Conservation (phyloP, 352 stramenopile species). For the Phytophthora agathidicida region DNA sequence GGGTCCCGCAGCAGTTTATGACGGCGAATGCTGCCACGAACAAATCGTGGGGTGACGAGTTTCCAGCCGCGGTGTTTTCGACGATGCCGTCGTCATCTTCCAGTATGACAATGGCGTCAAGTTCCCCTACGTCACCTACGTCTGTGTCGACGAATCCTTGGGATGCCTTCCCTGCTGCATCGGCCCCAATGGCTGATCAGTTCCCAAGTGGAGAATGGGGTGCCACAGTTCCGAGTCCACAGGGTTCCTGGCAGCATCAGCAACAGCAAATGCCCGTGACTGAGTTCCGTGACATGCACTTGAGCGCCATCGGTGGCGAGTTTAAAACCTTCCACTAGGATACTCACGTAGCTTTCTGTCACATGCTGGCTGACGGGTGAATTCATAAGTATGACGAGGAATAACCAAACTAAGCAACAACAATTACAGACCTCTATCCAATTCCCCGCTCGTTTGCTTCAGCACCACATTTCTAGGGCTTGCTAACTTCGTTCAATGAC, state of each 20-base stretch:
- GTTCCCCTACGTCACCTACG: slow-evolving; percentile 2
- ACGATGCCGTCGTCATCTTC: slow-evolving; percentile 9
- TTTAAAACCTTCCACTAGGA: slow-evolving; percentile 15
- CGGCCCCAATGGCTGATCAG: slow-evolving; percentile 20
- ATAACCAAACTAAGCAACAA: too few species aligned
- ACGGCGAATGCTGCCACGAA: slow-evolving; percentile 14
- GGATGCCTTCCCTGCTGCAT: slow-evolving; percentile 44
- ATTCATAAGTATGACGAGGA: too few species aligned
- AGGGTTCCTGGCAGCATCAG: slow-evolving; percentile 15
- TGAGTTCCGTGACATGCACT: slow-evolving; percentile 38
- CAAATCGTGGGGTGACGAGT: slow-evolving; percentile 17
- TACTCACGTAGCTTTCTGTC: too few species aligned
- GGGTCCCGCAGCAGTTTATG: slow-evolving; percentile 33
- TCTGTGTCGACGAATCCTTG: slow-evolving; percentile 34
- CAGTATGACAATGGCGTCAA: slow-evolving; percentile 3
- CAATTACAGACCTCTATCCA: too few species aligned
- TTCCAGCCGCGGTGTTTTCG: slow-evolving; percentile 23
- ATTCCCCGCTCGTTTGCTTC: too few species aligned
- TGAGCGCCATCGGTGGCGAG: slow-evolving; percentile 29
- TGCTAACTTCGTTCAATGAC: slow-evolving; percentile 14
- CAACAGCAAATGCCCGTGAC: slow-evolving; percentile 20
- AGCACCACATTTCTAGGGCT: too few species aligned
- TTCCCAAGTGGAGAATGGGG: slow-evolving; percentile 28
- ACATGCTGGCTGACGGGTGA: too few species aligned
- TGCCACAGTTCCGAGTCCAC: background rate